These are phyloP conservation scores for Dendrobium chrysotoxum DNA, from an alignment of 106 monocot genomes.

Conservation along the genomic window DNA sequence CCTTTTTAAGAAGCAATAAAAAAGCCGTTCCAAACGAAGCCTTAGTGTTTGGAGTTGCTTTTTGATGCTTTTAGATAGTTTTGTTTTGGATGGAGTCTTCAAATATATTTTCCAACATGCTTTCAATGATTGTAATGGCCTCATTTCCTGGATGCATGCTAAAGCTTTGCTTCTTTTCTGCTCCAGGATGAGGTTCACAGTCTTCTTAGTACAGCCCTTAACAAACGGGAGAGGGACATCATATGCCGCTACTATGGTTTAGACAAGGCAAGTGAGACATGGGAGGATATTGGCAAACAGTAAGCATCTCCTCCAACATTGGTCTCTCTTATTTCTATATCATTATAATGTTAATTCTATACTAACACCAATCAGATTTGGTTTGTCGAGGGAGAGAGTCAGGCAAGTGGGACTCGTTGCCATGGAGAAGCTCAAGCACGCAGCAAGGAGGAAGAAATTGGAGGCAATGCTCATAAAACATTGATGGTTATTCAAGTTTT, in stretches of 20 bases:
- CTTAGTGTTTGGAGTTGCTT: neutral
- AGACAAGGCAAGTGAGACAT: constrained; percentile 55
- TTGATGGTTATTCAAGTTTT: constrained; percentile 20
- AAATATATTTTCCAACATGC: neutral
- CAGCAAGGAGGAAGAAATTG: constrained; percentile 67
- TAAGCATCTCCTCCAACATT: constrained; percentile 29
- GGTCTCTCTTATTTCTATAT: neutral
- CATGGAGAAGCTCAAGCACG: constrained; percentile 90
- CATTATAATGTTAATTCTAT: too few relatives aligned
- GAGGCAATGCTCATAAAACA: constrained; percentile 76
- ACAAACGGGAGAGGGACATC: constrained; percentile 74
- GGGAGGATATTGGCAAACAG: constrained; percentile 96
- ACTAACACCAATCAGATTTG: constrained; percentile 48
- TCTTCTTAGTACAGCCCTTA: constrained; percentile 52
- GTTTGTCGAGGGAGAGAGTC: constrained; percentile 87
- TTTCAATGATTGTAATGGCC: neutral
- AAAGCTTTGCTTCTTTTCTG: neutral
- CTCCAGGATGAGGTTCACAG: constrained; percentile 83
- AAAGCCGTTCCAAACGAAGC: too few relatives aligned
- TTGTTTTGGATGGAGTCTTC: neutral
- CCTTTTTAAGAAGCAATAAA: too few relatives aligned
- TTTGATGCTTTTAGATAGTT: neutral
- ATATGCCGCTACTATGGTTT: constrained; percentile 84
- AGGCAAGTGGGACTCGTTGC: constrained; percentile 94
- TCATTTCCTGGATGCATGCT: neutral